A percentile compares a stretch with the other conserved stretches of the same genome.
Conservation (phyloP, 2,329 filamentous ascomycete species). For the Shiraia sp. region DNA sequence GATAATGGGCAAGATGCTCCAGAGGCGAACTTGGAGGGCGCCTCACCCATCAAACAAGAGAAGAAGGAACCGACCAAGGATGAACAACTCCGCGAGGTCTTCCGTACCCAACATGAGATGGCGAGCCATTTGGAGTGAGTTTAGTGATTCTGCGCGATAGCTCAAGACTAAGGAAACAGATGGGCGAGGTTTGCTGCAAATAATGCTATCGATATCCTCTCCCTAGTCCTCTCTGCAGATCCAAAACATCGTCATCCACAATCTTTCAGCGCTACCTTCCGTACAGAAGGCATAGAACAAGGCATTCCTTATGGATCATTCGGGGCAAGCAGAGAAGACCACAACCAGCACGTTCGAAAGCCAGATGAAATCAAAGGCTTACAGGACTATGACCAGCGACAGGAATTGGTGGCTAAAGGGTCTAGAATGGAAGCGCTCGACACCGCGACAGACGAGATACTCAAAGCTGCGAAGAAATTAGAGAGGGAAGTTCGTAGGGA, state of each 20-base stretch:
- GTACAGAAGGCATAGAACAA: slow-evolving; percentile 23
- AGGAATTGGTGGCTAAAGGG: slow-evolving; percentile 61
- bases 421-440: slow-evolving; percentile 81
- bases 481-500: slow-evolving; percentile 79
- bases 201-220: slow-evolving; percentile 39
- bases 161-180: slow-evolving; percentile 20
- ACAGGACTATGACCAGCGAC: slow-evolving; percentile 36
- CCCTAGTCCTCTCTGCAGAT: slow-evolving; percentile 36
- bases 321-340: slow-evolving; percentile 29
- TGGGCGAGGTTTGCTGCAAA: slow-evolving; percentile 35
- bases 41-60: slow-evolving; percentile 50
- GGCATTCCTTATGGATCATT: slow-evolving; percentile 45
- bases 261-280: slow-evolving; percentile 35
- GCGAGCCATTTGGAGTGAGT: slow-evolving; percentile 45
- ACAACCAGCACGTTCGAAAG: slow-evolving; percentile 21
- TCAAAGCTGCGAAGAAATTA: slow-evolving; percentile 72
- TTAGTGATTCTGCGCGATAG: slow-evolving; percentile 47
- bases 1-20: slow-evolving; percentile 46
- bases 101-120: slow-evolving; percentile 48
- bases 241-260: slow-evolving; percentile 27
- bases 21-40: slow-evolving; percentile 47
- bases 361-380: slow-evolving; percentile 37
- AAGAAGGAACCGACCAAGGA: slow-evolving; percentile 40
- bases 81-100: slow-evolving; percentile 45
- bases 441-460: slow-evolving; percentile 71